Evolutionary conservation across 768 basidiomycete species (phyloP), one percentile per base, ranked within the genome.

Genomic region (Mycena rebaudengoi): DNA sequence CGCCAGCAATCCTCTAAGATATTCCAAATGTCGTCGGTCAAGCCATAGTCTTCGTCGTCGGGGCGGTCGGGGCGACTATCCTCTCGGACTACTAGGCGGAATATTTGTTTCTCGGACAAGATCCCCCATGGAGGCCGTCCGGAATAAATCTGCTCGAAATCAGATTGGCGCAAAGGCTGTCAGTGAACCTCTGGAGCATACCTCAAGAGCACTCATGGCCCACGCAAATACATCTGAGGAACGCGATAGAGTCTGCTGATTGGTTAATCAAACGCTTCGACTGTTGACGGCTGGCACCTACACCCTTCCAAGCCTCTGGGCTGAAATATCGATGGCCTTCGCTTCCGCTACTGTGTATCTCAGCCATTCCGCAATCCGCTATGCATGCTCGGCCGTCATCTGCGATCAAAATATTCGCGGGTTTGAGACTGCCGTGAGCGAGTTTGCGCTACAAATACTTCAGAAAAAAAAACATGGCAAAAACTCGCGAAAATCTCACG

Each of bases 291-390:
- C 41, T 29, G 41, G 33, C 16, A 67, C 72, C 49, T 48, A 75
- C 72, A 26, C 72, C 73, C 61, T 74, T 74, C 73, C 72, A 73
- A 11, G 67, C 67, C 44, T 74, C 73, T 6, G 73, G 73, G 32
- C 73, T 74, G 32, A 69, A 49, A 25, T 49, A 49, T 49, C 48
- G 7, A 25, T 49, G 25, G 16, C 48, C 48, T 6, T 49, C 16
- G 18, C 48, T 28, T 8, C 48, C 48, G 20, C 48, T 49, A 3
- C 28, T 28, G 28, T 49, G 48, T 29, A 49, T 29, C 18, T 49
- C 48, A n/a, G 32, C 18, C 48, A 49, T 49, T 14, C 48, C 48
- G 14, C 32, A 49, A 28, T 49, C 48, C 8, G 48, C 28, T 18
- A 49, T 20, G 48, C 48, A 49, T 5, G 48, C 48, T 18, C 14